Percentiles rank a stretch among this genome's conserved stretches.
Evolutionary conservation across 805 yeast species (phyloP).

Genomic region (Tetrapisispora fleetii): DNA sequence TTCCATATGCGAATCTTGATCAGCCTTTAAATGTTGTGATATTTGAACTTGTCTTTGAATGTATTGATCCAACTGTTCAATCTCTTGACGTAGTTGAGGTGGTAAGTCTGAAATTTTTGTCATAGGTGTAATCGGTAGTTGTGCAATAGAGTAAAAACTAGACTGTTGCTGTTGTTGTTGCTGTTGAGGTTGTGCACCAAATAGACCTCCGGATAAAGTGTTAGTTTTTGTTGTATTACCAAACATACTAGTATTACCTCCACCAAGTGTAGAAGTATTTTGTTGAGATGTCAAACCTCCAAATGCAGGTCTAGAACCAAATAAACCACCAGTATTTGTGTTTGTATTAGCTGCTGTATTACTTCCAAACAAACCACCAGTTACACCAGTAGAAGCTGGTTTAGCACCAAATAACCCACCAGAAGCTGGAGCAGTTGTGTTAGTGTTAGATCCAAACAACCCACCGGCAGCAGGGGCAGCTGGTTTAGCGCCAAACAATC

Average conservation of each 20-base stretch:
- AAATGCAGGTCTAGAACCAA: constrained; percentile 14
- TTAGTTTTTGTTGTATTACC: constrained; percentile 12
- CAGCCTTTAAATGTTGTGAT: constrained; percentile 56
- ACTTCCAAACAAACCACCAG: constrained; percentile 29
- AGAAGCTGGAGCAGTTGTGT: not conserved
- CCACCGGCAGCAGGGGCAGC: constrained; percentile 12
- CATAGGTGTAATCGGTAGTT: constrained; percentile 52
- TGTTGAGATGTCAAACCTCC: constrained; percentile 5
- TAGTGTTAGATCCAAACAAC: constrained; percentile 15
- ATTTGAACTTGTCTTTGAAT: constrained; percentile 66
- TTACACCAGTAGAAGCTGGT: constrained; percentile 5
- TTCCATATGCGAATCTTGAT: constrained; percentile 50
- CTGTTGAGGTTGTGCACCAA: constrained; percentile 8
- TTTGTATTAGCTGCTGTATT: constrained; percentile 11
- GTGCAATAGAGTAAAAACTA: constrained; percentile 36
- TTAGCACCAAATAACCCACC: constrained; percentile 15
- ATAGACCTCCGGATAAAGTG: constrained; percentile 7
- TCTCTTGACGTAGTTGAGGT: constrained; percentile 54
- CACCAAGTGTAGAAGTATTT: constrained; percentile 10
- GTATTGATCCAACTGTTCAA: constrained; percentile 61
- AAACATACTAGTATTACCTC: constrained; percentile 22
- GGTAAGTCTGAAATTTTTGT: constrained; percentile 69
- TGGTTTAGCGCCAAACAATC: constrained; percentile 14
- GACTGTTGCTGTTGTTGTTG: constrained; percentile 26
- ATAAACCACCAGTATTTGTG: constrained; percentile 21